These are phyloP conservation scores for Agaricus bisporus DNA, from an alignment of 768 basidiomycete genomes.

Conservation along the genomic window DNA sequence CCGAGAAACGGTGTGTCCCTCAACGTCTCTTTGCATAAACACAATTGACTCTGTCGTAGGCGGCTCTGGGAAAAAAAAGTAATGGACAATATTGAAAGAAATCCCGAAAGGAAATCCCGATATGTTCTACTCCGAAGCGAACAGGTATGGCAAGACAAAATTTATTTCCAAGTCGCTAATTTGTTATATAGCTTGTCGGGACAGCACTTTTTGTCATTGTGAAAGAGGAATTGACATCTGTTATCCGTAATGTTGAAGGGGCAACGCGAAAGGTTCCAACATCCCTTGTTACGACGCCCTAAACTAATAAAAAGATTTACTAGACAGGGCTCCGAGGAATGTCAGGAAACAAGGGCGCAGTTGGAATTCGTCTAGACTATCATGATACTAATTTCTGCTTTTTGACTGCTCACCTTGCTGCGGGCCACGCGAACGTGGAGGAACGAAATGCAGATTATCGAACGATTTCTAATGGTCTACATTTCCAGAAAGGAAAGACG, in stretches of 20 bases:
- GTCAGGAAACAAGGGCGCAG: conserved; percentile 96
- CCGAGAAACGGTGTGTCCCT: conserved; percentile 68
- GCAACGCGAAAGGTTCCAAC: conserved; percentile 75
- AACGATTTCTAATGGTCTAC: conserved; percentile 78
- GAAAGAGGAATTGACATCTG: conserved; percentile 65
- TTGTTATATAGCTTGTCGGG: conserved; percentile 71
- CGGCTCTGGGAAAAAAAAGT: conserved; percentile 84
- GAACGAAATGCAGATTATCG: conserved; percentile 91
- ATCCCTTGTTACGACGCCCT: neutral
- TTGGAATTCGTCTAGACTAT: conserved; percentile 88
- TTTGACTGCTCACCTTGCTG: conserved; percentile 92
- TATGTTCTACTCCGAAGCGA: conserved; percentile 90
- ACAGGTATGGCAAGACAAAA: conserved; percentile 51
- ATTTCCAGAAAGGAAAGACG: conserved; percentile 85
- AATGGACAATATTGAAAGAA: conserved; percentile 67
- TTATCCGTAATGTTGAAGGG: conserved; percentile 90
- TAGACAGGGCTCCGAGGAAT: conserved; percentile 89
- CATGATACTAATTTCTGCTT: conserved; percentile 92
- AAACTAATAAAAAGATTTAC: neutral
- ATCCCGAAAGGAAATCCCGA: conserved; percentile 59
- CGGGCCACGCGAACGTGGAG: conserved; percentile 86
- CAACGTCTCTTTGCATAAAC: neutral
- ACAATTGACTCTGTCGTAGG: conserved; percentile 34
- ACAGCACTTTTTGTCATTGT: conserved; percentile 87
- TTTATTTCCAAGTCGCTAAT: conserved; percentile 10